These are phyloP conservation scores for Candida mesenterica DNA, from an alignment of 1,139 yeast genomes.

Conservation along the genomic window DNA sequence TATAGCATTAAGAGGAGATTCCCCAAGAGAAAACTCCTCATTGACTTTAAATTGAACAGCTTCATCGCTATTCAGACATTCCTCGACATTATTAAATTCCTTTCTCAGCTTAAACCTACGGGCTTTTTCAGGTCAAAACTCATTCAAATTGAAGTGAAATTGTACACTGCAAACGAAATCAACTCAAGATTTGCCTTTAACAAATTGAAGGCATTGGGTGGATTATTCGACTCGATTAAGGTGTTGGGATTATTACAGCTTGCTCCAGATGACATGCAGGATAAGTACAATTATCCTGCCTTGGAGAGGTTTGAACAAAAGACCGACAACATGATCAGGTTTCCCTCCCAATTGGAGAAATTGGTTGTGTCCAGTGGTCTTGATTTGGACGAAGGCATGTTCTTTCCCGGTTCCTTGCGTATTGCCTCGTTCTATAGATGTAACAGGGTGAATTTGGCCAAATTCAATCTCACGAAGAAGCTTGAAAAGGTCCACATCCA, in stretches of 20 bases:
- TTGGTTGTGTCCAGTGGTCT: constrained; percentile 13
- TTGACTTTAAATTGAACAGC: constrained; percentile 11
- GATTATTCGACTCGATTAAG: constrained; percentile 9
- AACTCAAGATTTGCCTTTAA: constrained; percentile 9
- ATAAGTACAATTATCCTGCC: constrained; percentile 7
- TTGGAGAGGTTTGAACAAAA: not conserved
- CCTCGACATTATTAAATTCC: constrained; percentile 6
- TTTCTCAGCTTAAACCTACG: constrained; percentile 5
- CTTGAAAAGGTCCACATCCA: constrained; percentile 12
- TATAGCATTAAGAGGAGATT: constrained; percentile 3
- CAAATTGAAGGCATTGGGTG: constrained; percentile 8
- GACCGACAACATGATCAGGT: constrained; percentile 5
- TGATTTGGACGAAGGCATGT: constrained; percentile 12
- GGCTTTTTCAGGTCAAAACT: constrained; percentile 6
- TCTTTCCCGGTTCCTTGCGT: constrained; percentile 9
- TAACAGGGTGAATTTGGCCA: constrained; percentile 11
- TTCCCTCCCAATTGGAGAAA: constrained; percentile 12
- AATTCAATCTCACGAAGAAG: constrained; percentile 13
- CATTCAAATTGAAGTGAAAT: constrained; percentile 9
- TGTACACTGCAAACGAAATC: constrained; percentile 7
- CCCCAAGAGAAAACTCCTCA: constrained; percentile 6
- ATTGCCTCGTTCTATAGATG: constrained; percentile 11
- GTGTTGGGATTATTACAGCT: constrained; percentile 13
- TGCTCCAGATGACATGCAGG: constrained; percentile 6
- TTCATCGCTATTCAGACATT: constrained; percentile 9